phyloP scores from a whole-genome alignment of 2,329 filamentous ascomycete species.

The Apiospora hydei region DNA sequence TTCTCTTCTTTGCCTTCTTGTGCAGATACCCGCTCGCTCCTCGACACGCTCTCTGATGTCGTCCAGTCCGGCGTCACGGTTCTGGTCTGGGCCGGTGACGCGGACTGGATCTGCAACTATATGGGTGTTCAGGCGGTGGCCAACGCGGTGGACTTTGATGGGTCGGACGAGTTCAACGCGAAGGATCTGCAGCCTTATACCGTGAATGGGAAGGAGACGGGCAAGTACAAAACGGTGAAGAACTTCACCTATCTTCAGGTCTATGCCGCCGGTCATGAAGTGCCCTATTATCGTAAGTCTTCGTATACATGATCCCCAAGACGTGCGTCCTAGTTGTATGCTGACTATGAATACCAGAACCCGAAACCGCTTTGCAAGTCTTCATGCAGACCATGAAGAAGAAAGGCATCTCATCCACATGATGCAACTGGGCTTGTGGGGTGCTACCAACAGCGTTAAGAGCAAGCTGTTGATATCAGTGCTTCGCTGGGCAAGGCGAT shows the following conservation, averaged over 20 bases:
- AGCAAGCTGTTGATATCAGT: background rate
- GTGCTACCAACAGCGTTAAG: background rate
- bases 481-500: background rate
- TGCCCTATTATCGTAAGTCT: conserved; percentile 52
- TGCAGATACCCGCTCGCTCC: conserved; percentile 52
- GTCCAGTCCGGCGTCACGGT: conserved; percentile 57
- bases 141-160: conserved; percentile 53
- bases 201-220: conserved; percentile 53
- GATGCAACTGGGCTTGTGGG: background rate
- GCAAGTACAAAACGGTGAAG: conserved; percentile 57
- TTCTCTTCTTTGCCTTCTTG: conserved; percentile 26
- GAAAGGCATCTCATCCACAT: conserved; percentile 24
- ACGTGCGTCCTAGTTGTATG: no score
- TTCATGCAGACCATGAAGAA: conserved; percentile 42
- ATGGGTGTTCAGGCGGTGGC: conserved; percentile 55
- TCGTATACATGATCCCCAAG: background rate
- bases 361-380: conserved; percentile 51
- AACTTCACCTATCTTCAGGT: conserved; percentile 59
- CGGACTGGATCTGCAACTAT: conserved; percentile 67
- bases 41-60: conserved; percentile 51
- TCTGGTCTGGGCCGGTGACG: conserved; percentile 63
- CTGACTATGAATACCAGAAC: conserved; percentile 42
- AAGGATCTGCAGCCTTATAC: conserved; percentile 52
- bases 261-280: conserved; percentile 53
- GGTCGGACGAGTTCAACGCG: conserved; percentile 48